phyloP scores from a whole-genome alignment of 2,329 filamentous ascomycete genomes.

The Lachnellula cervina region DNA sequence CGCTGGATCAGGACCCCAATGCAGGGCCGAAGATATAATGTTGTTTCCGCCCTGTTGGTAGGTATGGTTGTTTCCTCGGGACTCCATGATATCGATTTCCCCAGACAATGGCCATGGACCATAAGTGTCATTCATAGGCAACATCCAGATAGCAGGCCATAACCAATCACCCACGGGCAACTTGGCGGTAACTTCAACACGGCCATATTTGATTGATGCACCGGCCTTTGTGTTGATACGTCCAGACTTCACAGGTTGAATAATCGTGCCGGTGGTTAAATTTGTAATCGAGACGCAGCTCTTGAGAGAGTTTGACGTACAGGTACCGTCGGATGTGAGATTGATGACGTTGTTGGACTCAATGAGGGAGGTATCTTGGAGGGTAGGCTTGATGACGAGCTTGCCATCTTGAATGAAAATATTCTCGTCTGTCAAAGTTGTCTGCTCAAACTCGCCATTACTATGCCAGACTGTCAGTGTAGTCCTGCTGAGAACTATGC shows the following conservation, averaged over 20 bases:
- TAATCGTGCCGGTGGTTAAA: conserved; percentile 68
- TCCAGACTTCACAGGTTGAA: conserved; percentile 73
- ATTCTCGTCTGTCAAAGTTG: conserved; percentile 68
- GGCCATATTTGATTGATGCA: conserved; percentile 71
- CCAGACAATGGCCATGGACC: conserved; percentile 74
- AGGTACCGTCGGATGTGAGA: conserved; percentile 59
- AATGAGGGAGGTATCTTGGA: conserved; percentile 64
- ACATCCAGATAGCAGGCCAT: conserved; percentile 91
- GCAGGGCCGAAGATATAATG: conserved; percentile 71
- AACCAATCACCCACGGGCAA: conserved; percentile 78
- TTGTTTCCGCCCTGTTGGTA: conserved; percentile 76
- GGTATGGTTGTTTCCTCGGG: conserved; percentile 75
- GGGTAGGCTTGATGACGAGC: conserved; percentile 71
- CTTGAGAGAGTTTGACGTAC: conserved; percentile 55
- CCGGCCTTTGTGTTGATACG: conserved; percentile 71
- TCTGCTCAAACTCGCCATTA: conserved; percentile 77
- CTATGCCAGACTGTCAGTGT: conserved; percentile 36
- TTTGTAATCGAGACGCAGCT: conserved; percentile 71
- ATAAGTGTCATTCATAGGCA: conserved; percentile 68
- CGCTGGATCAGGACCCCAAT: conserved; percentile 70
- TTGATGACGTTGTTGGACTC: conserved; percentile 64
- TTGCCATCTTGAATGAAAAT: conserved; percentile 65
- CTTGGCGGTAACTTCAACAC: conserved; percentile 73
- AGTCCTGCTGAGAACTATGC: neutral
- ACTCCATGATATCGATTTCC: conserved; percentile 79